These are phyloP conservation scores for Globisporangium heterothallicum DNA, from an alignment of 352 stramenopile genomes.

Conservation along the genomic window DNA sequence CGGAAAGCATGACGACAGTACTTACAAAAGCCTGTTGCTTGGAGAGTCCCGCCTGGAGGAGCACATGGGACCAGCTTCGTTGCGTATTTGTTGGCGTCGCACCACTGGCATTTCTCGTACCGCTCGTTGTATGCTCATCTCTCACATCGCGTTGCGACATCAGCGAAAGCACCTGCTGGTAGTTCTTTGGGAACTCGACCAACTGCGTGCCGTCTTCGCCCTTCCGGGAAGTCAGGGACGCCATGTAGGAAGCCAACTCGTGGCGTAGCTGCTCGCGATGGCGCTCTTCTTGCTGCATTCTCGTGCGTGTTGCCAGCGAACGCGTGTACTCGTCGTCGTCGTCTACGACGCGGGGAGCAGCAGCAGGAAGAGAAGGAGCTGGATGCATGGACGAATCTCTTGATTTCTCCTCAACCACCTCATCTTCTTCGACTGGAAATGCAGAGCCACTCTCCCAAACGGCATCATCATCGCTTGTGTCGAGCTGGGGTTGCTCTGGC, in stretches of 20 bases:
- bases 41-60: slow-evolving; percentile 53
- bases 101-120: not conserved
- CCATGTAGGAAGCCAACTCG: slow-evolving; percentile 45
- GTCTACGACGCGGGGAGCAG: not conserved
- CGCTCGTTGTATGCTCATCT: slow-evolving; percentile 11
- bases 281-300: slow-evolving; percentile 23
- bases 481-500: not conserved
- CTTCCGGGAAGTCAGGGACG: slow-evolving; percentile 24
- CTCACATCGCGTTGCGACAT: slow-evolving; percentile 57
- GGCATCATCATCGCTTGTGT: too few species aligned
- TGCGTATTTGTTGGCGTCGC: slow-evolving; percentile 9
- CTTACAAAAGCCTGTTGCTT: slow-evolving; percentile 67
- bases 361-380: not conserved
- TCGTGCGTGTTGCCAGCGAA: slow-evolving; percentile 5
- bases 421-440: not conserved
- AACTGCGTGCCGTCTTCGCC: slow-evolving; percentile 46
- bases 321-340: slow-evolving; percentile 24
- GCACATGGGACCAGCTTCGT: slow-evolving; percentile 51
- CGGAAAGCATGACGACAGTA: slow-evolving; percentile 1
- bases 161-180: slow-evolving; percentile 53
- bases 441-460: too few species aligned
- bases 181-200: slow-evolving; percentile 57
- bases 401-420: not conserved
- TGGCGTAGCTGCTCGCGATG: slow-evolving; percentile 30
- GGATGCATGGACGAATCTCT: not conserved